Conservation (phyloP, 139 green algal species). For the Nannochloris sp. region DNA sequence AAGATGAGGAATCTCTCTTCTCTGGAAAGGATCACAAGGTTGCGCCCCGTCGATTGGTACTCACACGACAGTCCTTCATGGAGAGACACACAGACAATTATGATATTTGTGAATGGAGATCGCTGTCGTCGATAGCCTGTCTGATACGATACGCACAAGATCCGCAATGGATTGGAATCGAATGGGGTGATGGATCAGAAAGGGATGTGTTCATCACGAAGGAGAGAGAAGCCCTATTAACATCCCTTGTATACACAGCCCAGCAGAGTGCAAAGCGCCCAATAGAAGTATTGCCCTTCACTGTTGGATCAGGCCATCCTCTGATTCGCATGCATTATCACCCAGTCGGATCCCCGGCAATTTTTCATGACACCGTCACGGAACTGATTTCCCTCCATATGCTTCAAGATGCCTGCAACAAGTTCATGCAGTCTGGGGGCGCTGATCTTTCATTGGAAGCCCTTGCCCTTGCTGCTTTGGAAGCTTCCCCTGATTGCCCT, state of each 20-base stretch:
- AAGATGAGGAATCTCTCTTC: not conserved
- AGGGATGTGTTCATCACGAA: slow-evolving; percentile 49
- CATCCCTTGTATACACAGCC: slow-evolving; percentile 54
- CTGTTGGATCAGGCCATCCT: slow-evolving; percentile 43
- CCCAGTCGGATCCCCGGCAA: not conserved
- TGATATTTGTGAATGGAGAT: slow-evolving; percentile 37
- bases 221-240: slow-evolving; percentile 55
- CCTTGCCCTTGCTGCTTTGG: slow-evolving; percentile 16
- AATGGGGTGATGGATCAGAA: slow-evolving; percentile 57
- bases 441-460: slow-evolving; percentile 7
- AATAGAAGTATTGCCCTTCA: slow-evolving; percentile 45
- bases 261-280: slow-evolving; percentile 33
- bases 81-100: slow-evolving; percentile 51
- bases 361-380: slow-evolving; percentile 45
- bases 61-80: slow-evolving; percentile 53
- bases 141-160: slow-evolving; percentile 48
- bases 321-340: slow-evolving; percentile 23
- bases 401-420: slow-evolving; percentile 19
- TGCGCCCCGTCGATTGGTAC: slow-evolving; percentile 39
- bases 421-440: slow-evolving; percentile 20
- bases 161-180: slow-evolving; percentile 59
- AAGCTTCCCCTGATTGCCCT: not conserved
- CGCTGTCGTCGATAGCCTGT: slow-evolving; percentile 26
- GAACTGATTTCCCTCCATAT: slow-evolving; percentile 45
- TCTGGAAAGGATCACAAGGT: not conserved